Percentiles rank a stretch among this genome's conserved stretches.
These are phyloP conservation scores for Xylaria sp. DNA, from an alignment of 2,329 filamentous ascomycete species.

Conservation along the genomic window DNA sequence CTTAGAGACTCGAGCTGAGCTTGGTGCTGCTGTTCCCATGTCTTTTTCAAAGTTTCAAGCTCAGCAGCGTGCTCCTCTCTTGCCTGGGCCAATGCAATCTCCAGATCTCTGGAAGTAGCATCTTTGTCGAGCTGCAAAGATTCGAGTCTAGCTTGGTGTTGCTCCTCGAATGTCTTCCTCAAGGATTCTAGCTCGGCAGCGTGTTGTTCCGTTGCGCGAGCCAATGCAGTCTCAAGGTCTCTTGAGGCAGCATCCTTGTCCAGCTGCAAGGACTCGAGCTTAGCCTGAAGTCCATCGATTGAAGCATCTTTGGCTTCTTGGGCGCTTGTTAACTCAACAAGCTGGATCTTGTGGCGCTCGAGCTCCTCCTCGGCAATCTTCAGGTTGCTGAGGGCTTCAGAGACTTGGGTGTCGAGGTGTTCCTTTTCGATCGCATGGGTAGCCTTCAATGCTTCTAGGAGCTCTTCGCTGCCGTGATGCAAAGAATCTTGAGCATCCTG, in stretches of 20 bases:
- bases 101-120: constrained; percentile 35
- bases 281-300: constrained; percentile 45
- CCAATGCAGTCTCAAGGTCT: constrained; percentile 35
- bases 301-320: constrained; percentile 47
- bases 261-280: constrained; percentile 43
- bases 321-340: constrained; percentile 43
- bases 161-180: constrained; percentile 43
- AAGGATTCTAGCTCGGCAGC: constrained; percentile 45
- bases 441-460: constrained; percentile 45
- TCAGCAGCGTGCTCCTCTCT: constrained; percentile 45
- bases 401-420: constrained; percentile 42
- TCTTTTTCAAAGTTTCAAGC: constrained; percentile 45
- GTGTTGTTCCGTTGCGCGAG: constrained; percentile 43
- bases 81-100: constrained; percentile 36
- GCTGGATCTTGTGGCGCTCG: constrained; percentile 44
- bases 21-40: constrained; percentile 47
- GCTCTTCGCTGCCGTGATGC: constrained; percentile 40
- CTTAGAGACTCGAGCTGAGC: constrained; percentile 46
- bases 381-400: constrained; percentile 47
- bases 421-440: constrained; percentile 47
- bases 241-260: constrained; percentile 38
- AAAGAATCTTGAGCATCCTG: constrained; percentile 38
- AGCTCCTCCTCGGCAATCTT: constrained; percentile 47
- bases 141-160: constrained; percentile 52
- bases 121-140: constrained; percentile 39